Evolutionary conservation across 2,329 filamentous ascomycete genomes (phyloP), one percentile per base, ranked within the genome.

Genomic region (Hypomyces perniciosus): DNA sequence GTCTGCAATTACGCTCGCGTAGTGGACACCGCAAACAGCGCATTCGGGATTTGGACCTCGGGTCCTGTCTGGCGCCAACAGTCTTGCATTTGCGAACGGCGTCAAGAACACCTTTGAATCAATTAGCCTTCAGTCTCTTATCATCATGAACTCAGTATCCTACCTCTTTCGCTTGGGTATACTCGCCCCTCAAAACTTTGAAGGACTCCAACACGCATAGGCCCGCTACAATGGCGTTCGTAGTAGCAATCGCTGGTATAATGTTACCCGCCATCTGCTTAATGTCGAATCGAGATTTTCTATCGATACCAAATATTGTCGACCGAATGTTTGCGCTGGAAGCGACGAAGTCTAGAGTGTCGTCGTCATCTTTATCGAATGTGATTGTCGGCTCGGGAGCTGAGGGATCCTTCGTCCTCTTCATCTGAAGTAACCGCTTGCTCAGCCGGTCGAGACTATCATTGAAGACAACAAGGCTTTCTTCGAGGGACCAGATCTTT

Each of bases 181-280:
- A 85, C 44, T 91, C 81, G 20, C 83, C 80, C 62, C 78, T 85
- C 52, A 99, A 72, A 27, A 97, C 85, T 68, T 96, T 97, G 75
- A 95, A 93, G 0, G 91, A 85, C 67, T 97, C 86, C 28, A 99
- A 73, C 6, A 97, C 90, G 63, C 91, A 97, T 8, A 99, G 78
- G 9, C 90, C 87, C 12, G 93, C 93, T 2, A 93, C 92, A 67
- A 97, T 95, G 12, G 93, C 93, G 67, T 99, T 99, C 0, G 93
- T 97, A 0, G 93, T 99, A 5, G 93, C 93, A 64, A 99, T 99
- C 2, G 93, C 93, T 1, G 93, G 93, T 54, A 99, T 99, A 61
- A 99, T 99, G 66, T 99, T 99, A 48, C 93, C 93, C 4, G 93
- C 93, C 92, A 97, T 99, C 70, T 99, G 88, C 72, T 99, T 99